Evolutionary conservation across 2,329 filamentous ascomycete genomes (phyloP).

Genomic region (Blumeria graminis): DNA sequence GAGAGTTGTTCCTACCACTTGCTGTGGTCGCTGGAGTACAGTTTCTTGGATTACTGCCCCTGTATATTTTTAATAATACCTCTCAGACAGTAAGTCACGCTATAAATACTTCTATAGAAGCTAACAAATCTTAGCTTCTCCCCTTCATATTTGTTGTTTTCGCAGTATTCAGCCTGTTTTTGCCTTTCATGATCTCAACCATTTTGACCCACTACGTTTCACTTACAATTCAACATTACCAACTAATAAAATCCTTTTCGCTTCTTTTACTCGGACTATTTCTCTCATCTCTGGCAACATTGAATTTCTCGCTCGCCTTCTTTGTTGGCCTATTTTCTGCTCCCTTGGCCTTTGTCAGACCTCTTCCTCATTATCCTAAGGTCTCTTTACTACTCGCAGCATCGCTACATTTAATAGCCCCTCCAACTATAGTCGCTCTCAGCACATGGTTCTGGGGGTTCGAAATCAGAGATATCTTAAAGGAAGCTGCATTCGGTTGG

Average conservation of each 20-base stretch:
- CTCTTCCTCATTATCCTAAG: slow-evolving; percentile 19
- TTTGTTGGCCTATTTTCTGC: slow-evolving; percentile 56
- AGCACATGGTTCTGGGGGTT: slow-evolving; percentile 23
- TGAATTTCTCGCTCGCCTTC: slow-evolving; percentile 85
- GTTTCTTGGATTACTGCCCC: slow-evolving; percentile 51
- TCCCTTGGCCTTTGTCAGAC: slow-evolving; percentile 53
- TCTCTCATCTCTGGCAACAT: slow-evolving; percentile 72
- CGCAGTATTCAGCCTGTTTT: slow-evolving; percentile 24
- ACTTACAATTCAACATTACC: slow-evolving; percentile 43
- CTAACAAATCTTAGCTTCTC: slow-evolving; percentile 24
- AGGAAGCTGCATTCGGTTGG: slow-evolving; percentile 65
- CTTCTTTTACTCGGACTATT: slow-evolving; percentile 82
- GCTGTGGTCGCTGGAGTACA: slow-evolving; percentile 49
- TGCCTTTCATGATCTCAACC: slow-evolving; percentile 32
- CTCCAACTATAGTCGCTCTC: slow-evolving; percentile 27
- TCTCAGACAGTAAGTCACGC: slow-evolving; percentile 28
- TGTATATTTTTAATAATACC: slow-evolving; percentile 67
- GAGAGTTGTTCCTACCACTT: slow-evolving; percentile 49
- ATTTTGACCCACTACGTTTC: slow-evolving; percentile 25
- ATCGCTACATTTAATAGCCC: slow-evolving; percentile 35
- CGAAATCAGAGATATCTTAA: slow-evolving; percentile 33
- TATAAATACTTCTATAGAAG: not conserved
- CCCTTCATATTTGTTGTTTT: slow-evolving; percentile 33
- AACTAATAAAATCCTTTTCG: slow-evolving; percentile 71
- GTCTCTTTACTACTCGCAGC: slow-evolving; percentile 21